Base-by-base conservation (phyloP, 192 early-diverging fungal genomes). In the Coemansia sp. region DNA sequence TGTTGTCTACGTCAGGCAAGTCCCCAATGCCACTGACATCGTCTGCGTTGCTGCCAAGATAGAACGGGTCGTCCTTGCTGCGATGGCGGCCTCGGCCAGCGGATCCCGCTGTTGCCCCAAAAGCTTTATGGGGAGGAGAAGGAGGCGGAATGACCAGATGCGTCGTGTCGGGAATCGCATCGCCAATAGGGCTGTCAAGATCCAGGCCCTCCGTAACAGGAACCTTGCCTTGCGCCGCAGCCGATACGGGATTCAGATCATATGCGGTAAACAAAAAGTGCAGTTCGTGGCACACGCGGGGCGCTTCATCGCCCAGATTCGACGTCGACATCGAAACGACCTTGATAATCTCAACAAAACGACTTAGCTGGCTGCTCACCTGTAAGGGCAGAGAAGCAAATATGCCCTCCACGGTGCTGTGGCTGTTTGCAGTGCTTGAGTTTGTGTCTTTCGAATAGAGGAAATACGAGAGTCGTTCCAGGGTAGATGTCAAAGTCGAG, bases 191-290 rank as follows among this genome's bases (percentile, higher is more conserved):
- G 8, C 86, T 67, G 61, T 95, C 94, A 25, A 97, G 76, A 72
- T 95, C 92, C 46, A 98, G 71, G 9, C 89, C 93, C 7, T 93
- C 90, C 8, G 94, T 94, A 4, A 97, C 75, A 16, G 94, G 92
- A 1, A 98, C 94, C 70, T 92, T 91, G 64, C 85, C 86, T 77
- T 98, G 96, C 0, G 96, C 96, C 45, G 91, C 92, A 4, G 89
- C 85, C 13, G 93, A 93, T 0, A 98, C 94, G 2, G 95, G 95
- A 59, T 94, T 96, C 14, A 98, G 84, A 48, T 95, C 96, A 57
- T 90, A 93, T 9, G 75, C 84, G 63, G 92, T 88, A 72, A 91
- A 96, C 39, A 93, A 63, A 13, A 70, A 71, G 7, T 84, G 79
- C n/a, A 95, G 79, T 7, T 87, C 86, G 45, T 76, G 66, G 44